Evolutionary conservation across 371 early-diverging fungal species (phyloP).

Genomic region (Rhizopus stolonifer): DNA sequence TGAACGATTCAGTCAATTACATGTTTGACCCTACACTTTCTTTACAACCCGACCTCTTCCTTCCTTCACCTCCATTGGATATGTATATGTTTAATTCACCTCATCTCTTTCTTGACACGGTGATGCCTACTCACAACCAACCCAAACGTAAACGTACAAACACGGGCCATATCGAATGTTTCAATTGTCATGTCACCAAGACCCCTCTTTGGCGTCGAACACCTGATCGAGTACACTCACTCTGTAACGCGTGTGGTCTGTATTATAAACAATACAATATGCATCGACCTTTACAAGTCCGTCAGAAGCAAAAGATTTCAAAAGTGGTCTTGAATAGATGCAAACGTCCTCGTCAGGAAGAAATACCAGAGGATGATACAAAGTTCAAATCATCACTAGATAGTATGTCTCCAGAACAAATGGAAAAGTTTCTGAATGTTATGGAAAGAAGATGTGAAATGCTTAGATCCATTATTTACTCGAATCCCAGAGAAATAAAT

Average conservation of each 20-base stretch:
- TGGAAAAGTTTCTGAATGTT: conserved; percentile 24
- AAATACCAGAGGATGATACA: conserved; percentile 18
- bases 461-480: conserved; percentile 24
- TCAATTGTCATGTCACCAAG: conserved; percentile 75
- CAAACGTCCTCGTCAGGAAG: neutral
- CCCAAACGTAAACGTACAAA: neutral
- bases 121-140: neutral
- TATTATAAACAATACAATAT: conserved; percentile 76
- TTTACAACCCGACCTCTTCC: neutral
- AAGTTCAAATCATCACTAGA: conserved; percentile 21
- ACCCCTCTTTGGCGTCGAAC: conserved; percentile 85
- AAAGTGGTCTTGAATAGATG: neutral
- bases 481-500: neutral
- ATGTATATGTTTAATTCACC: conserved; percentile 1
- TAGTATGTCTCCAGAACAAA: conserved; percentile 26
- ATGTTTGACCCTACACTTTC: neutral
- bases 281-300: conserved; percentile 66
- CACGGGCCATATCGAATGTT: conserved; percentile 64
- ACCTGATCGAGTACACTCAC: conserved; percentile 70
- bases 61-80: conserved; percentile 2
- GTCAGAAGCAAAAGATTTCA: conserved; percentile 40
- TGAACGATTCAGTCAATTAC: neutral
- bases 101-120: neutral
- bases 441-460: conserved; percentile 29
- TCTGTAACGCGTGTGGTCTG: conserved; percentile 87